Percentiles rank a stretch among this genome's conserved stretches.
These are phyloP conservation scores for Mortierella antarctica DNA, from an alignment of 192 early-diverging fungal genomes.

Conservation along the genomic window DNA sequence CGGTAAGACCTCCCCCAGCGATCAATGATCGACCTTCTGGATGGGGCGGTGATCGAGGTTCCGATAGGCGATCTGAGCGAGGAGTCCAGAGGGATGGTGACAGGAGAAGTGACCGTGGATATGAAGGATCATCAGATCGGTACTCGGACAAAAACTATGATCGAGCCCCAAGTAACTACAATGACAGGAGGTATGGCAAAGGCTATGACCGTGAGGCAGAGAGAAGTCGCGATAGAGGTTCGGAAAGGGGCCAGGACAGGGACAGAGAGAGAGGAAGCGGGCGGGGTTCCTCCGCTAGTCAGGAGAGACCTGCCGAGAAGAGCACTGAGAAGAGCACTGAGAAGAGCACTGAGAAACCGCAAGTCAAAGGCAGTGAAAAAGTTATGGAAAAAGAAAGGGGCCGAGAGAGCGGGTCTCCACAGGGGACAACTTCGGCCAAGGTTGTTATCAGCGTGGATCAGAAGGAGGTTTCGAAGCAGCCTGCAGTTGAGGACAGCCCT, in stretches of 20 bases:
- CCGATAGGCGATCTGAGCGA: background rate
- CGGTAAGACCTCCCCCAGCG: too few species aligned
- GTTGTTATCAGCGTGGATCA: background rate
- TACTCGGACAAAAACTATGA: slow-evolving; percentile 6
- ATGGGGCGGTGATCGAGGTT: too few species aligned
- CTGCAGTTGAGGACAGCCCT: slow-evolving; percentile 7
- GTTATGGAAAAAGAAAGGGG: too few species aligned
- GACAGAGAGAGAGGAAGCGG: background rate
- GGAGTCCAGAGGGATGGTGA: background rate
- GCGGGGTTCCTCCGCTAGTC: background rate
- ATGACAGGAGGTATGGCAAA: background rate
- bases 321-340: background rate
- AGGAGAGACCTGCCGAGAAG: slow-evolving; percentile 2
- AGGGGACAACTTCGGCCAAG: background rate
- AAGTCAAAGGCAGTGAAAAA: too few species aligned
- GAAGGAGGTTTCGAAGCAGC: background rate
- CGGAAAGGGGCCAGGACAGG: slow-evolving; percentile 3
- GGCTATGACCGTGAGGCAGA: background rate
- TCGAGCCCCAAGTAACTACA: background rate
- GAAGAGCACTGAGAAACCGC: background rate
- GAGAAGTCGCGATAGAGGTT: background rate
- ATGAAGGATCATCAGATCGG: slow-evolving; percentile 6
- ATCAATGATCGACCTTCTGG: too few species aligned
- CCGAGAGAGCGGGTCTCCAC: background rate
- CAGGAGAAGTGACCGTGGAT: background rate